Evolutionary conservation across 768 basidiomycete genomes (phyloP).

Genomic region (Lanmaoa pseudosensibilis): DNA sequence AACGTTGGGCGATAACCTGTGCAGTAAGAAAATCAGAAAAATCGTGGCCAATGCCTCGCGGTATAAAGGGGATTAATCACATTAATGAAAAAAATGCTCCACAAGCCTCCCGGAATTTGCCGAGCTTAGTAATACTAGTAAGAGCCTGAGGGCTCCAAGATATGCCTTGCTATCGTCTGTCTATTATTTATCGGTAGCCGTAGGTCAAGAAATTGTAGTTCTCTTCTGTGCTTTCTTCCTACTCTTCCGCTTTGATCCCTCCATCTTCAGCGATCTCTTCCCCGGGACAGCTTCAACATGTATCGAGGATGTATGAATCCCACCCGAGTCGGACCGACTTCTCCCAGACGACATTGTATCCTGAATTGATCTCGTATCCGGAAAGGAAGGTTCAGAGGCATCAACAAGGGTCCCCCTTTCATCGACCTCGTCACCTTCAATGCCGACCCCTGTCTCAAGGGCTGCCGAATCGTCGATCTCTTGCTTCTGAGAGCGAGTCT

Average conservation of each 20-base stretch:
- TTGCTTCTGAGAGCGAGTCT: conserved; percentile 28
- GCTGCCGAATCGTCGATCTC: conserved; percentile 29
- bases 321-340: neutral
- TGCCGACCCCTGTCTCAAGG: conserved; percentile 3
- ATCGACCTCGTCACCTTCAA: neutral
- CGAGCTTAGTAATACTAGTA: conserved; percentile 1
- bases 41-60: neutral
- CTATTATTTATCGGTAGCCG: too few relatives aligned
- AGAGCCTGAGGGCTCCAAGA: too few relatives aligned
- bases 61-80: neutral
- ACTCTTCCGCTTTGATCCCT: neutral
- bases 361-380: neutral
- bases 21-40: neutral
- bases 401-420: neutral
- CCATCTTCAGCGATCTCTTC: neutral
- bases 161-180: too few relatives aligned
- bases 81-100: neutral
- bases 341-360: neutral
- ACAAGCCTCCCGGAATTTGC: conserved; percentile 10
- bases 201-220: neutral
- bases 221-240: neutral
- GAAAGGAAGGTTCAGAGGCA: neutral
- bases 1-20: neutral
- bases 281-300: neutral
- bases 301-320: neutral